These are phyloP conservation scores for Centaurea solstitialis DNA, from an alignment of 129 eudicot genomes.

Conservation along the genomic window DNA sequence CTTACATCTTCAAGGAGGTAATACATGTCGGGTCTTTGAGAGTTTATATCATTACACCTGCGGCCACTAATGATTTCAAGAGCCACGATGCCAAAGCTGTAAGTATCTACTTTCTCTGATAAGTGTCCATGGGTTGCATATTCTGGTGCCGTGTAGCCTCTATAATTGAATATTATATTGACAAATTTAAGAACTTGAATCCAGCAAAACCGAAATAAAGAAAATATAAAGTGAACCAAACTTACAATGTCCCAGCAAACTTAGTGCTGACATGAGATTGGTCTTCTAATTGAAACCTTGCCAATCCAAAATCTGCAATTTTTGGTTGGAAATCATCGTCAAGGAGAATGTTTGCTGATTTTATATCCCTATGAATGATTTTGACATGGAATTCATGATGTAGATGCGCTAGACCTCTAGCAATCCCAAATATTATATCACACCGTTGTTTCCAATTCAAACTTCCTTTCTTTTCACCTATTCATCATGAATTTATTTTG, in stretches of 20 bases:
- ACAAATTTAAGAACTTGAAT: neutral
- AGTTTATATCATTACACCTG: conserved; percentile 40
- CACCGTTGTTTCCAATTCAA: conserved; percentile 54
- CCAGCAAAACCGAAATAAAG: neutral
- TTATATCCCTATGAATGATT: conserved; percentile 67
- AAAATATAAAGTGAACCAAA: neutral
- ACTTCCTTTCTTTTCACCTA: conserved; percentile 50
- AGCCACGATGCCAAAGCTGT: conserved; percentile 63
- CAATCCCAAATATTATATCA: conserved; percentile 53
- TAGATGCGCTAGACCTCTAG: conserved; percentile 70
- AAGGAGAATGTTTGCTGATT: conserved; percentile 56
- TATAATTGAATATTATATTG: neutral
- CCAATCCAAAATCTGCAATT: conserved; percentile 70
- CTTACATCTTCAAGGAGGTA: conserved; percentile 60
- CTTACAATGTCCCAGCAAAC: conserved; percentile 72
- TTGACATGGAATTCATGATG: conserved; percentile 59
- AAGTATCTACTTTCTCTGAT: conserved; percentile 68
- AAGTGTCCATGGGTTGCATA: conserved; percentile 61
- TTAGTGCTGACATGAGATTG: conserved; percentile 63
- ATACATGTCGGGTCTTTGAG: conserved; percentile 28
- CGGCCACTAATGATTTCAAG: conserved; percentile 68
- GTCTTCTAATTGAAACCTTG: conserved; percentile 52
- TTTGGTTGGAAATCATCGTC: conserved; percentile 54
- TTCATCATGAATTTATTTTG: neutral
- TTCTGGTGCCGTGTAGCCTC: conserved; percentile 77